Conservation (phyloP, 2,329 filamentous ascomycete genomes). For the Aspergillus tamarii region DNA sequence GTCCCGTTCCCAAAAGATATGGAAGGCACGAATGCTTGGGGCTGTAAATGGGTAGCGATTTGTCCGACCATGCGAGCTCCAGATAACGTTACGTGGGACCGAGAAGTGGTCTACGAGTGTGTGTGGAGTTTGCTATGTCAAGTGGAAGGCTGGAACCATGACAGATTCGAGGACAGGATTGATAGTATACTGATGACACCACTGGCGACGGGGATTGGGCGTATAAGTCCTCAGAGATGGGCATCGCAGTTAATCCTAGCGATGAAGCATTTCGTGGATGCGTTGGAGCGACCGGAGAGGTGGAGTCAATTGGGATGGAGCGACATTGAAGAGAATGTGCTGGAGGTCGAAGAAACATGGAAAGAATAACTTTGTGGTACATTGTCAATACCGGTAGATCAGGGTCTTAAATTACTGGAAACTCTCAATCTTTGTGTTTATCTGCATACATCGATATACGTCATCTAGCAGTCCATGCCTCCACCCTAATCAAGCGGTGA, state of each 20-base stretch:
- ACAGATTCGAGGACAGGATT: slow-evolving; percentile 36
- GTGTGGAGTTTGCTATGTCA: slow-evolving; percentile 56
- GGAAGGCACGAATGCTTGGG: slow-evolving; percentile 43
- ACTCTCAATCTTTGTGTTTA: neutral
- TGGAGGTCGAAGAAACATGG: slow-evolving; percentile 35
- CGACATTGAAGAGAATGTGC: slow-evolving; percentile 27
- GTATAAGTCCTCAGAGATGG: slow-evolving; percentile 52
- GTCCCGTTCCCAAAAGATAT: slow-evolving; percentile 50
- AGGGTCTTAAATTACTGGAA: neutral
- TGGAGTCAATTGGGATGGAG: slow-evolving; percentile 49
- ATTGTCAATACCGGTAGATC: neutral
- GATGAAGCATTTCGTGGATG: slow-evolving; percentile 56
- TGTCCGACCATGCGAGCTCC: slow-evolving; percentile 60
- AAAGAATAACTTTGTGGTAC: neutral
- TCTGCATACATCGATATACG: neutral
- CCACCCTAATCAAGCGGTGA: slow-evolving; percentile 5
- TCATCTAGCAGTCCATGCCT: neutral
- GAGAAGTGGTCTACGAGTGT: slow-evolving; percentile 59
- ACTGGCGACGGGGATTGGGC: slow-evolving; percentile 54
- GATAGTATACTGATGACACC: slow-evolving; percentile 55
- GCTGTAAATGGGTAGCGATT: slow-evolving; percentile 50
- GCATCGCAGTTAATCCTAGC: slow-evolving; percentile 55
- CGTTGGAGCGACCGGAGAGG: slow-evolving; percentile 45
- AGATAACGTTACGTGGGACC: slow-evolving; percentile 50
- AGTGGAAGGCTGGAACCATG: slow-evolving; percentile 53